Percentiles rank a stretch among this genome's conserved stretches.
These are phyloP conservation scores for Cystoisospora suis DNA, from an alignment of 169 alveolate species.

Conservation along the genomic window DNA sequence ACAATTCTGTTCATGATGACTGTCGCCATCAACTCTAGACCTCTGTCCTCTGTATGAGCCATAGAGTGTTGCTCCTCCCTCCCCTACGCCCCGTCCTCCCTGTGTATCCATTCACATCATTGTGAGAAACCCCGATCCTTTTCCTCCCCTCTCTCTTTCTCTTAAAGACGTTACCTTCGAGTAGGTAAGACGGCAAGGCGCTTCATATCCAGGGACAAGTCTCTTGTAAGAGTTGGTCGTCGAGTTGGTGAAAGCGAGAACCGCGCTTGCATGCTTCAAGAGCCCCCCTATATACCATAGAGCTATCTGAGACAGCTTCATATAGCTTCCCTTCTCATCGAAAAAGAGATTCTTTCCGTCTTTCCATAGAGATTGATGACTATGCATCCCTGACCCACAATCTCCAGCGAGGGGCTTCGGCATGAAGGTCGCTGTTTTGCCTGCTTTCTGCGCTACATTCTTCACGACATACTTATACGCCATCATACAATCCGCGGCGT, in stretches of 20 bases:
- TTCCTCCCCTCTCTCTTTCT: too few species aligned
- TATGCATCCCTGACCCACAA: constrained; percentile 82
- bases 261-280: constrained; percentile 77
- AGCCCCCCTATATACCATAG: constrained; percentile 80
- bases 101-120: too few species aligned
- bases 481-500: constrained; percentile 70
- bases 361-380: constrained; percentile 81
- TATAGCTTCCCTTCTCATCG: constrained; percentile 72
- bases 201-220: constrained; percentile 81
- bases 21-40: too few species aligned
- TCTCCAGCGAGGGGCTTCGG: constrained; percentile 80
- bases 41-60: too few species aligned
- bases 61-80: too few species aligned
- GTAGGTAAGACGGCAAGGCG: constrained; percentile 75
- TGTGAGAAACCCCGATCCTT: too few species aligned
- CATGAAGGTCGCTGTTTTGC: constrained; percentile 82
- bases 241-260: constrained; percentile 80
- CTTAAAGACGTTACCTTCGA: too few species aligned
- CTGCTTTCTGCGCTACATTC: constrained; percentile 72
- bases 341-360: constrained; percentile 76
- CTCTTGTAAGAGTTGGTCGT: constrained; percentile 82
- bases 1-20: too few species aligned
- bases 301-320: constrained; percentile 74
- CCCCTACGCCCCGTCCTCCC: too few species aligned
- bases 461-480: constrained; percentile 74